Evolutionary conservation across 495 filamentous ascomycete species (phyloP).

Genomic region (Thozetella sp.): DNA sequence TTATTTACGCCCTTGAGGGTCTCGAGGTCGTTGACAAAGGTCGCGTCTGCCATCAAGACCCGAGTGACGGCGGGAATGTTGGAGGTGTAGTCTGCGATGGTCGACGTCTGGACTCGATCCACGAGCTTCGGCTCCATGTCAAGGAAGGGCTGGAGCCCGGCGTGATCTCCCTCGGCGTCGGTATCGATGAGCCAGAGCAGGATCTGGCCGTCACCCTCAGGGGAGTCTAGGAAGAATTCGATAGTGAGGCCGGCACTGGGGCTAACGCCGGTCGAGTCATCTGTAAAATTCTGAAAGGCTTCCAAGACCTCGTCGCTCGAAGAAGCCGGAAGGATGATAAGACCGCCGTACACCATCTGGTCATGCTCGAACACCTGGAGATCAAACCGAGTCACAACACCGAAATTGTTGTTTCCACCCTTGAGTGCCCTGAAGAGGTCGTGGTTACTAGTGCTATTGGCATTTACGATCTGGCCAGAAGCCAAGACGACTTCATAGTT

Average conservation of each 20-base stretch:
- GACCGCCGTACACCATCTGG: constrained; percentile 37
- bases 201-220: neutral
- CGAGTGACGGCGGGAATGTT: neutral
- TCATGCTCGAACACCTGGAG: constrained; percentile 42
- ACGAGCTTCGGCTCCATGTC: neutral
- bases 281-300: neutral
- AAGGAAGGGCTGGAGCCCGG: neutral
- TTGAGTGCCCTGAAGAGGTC: constrained; percentile 52
- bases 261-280: neutral
- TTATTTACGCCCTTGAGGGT: neutral
- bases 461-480: constrained; percentile 40
- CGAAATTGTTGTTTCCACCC: constrained; percentile 50
- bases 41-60: neutral
- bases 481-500: constrained; percentile 41
- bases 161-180: neutral
- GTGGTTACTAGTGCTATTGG: constrained; percentile 28
- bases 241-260: neutral
- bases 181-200: neutral
- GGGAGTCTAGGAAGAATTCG: neutral
- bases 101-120: neutral
- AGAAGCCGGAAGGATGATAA: neutral
- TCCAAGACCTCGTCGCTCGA: neutral
- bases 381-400: constrained; percentile 48
- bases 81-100: neutral
- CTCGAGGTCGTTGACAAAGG: neutral